Percentiles rank a stretch among this genome's conserved stretches.
phyloP scores from a whole-genome alignment of 169 alveolate genomes.

The Eimeria necatrix region DNA sequence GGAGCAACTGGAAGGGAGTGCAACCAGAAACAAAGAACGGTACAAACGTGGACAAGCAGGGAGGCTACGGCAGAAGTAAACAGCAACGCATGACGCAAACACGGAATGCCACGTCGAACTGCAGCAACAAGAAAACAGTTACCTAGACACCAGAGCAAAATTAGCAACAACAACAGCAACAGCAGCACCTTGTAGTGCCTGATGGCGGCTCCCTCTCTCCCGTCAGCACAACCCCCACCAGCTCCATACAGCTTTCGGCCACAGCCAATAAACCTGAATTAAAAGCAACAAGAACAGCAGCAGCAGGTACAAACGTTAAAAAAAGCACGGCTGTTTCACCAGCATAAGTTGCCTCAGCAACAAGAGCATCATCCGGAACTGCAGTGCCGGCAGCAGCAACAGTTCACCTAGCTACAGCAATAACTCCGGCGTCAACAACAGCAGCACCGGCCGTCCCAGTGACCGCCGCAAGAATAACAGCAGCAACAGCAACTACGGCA shows the following conservation, averaged over 20 bases:
- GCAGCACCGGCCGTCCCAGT: not conserved
- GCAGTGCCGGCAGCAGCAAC: not conserved
- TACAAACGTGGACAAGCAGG: not conserved
- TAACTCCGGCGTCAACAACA: not conserved
- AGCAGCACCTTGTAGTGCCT: conserved; percentile 86
- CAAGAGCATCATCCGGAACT: not conserved
- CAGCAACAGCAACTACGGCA: not conserved
- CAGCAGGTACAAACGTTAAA: not conserved
- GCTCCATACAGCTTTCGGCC: conserved; percentile 92
- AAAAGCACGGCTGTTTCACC: not conserved
- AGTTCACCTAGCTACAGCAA: not conserved
- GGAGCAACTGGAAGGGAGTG: no score
- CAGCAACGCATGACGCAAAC: not conserved
- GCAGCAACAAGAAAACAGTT: not conserved
- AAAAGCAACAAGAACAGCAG: not conserved
- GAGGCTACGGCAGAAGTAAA: not conserved
- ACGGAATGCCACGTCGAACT: not conserved
- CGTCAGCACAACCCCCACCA: conserved; percentile 94
- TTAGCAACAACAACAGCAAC: not conserved
- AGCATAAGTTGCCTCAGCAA: conserved; percentile 3
- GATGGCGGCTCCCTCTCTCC: conserved; percentile 95
- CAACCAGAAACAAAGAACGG: not conserved
- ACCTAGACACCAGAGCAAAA: not conserved
- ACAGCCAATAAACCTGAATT: conserved; percentile 91
- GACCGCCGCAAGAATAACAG: not conserved